Evolutionary conservation across 495 filamentous ascomycete genomes (phyloP).

Genomic region (Aspergillus leporis): DNA sequence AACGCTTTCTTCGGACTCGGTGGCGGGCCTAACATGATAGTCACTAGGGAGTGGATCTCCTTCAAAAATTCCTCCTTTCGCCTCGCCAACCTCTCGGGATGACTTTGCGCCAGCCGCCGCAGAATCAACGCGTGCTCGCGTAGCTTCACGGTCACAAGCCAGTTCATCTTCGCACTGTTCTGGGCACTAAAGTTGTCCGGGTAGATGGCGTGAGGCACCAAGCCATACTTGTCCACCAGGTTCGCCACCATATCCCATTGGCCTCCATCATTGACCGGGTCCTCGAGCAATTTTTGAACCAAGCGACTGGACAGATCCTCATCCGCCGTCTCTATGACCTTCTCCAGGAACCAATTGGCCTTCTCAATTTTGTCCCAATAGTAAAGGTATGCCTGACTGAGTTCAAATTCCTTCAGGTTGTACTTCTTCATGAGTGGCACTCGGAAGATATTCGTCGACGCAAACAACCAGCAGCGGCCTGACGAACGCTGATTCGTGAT

Average conservation of each 20-base stretch:
- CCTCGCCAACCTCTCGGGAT: slow-evolving; percentile 34
- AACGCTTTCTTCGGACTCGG: slow-evolving; percentile 66
- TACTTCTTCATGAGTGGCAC: slow-evolving; percentile 80
- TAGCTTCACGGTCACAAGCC: slow-evolving; percentile 80
- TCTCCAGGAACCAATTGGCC: slow-evolving; percentile 83
- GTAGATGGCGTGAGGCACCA: slow-evolving; percentile 76
- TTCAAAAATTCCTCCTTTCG: slow-evolving; percentile 71
- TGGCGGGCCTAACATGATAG: slow-evolving; percentile 74
- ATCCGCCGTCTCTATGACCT: slow-evolving; percentile 70
- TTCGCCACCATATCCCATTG: slow-evolving; percentile 95
- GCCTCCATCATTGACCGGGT: slow-evolving; percentile 77
- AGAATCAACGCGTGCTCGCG: slow-evolving; percentile 75
- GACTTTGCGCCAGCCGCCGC: slow-evolving; percentile 45
- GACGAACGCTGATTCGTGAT: slow-evolving; percentile 81
- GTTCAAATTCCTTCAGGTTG: slow-evolving; percentile 73
- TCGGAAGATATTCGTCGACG: slow-evolving; percentile 82
- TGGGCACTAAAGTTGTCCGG: slow-evolving; percentile 77
- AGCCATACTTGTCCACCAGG: slow-evolving; percentile 79
- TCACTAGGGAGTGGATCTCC: slow-evolving; percentile 76
- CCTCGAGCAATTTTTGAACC: slow-evolving; percentile 62
- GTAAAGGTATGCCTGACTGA: slow-evolving; percentile 86
- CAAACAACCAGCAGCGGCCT: slow-evolving; percentile 89
- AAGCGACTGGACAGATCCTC: slow-evolving; percentile 67
- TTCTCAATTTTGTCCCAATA: slow-evolving; percentile 96
- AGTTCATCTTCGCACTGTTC: slow-evolving; percentile 67